Evolutionary conservation across 148 eudicot genomes (phyloP).

Genomic region (Persicaria tinctoria): DNA sequence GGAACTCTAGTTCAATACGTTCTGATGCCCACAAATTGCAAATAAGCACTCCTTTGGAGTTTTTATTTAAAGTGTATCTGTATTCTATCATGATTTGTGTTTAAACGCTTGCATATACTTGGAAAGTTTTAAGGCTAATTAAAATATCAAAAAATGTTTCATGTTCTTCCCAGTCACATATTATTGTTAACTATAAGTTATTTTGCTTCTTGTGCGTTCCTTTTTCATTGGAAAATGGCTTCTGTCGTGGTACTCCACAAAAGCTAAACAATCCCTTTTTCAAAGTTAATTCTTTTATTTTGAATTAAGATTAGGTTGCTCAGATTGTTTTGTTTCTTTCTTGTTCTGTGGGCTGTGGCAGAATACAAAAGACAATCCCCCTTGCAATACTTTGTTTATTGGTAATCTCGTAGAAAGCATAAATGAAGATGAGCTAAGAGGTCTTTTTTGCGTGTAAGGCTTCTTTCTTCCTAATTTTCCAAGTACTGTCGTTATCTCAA

Average conservation of each 20-base stretch:
- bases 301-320: background rate
- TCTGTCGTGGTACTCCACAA: background rate
- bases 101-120: background rate
- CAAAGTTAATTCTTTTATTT: background rate
- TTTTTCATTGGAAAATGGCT: background rate
- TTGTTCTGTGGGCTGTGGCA: constrained; percentile 25
- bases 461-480: constrained; percentile 11
- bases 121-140: background rate
- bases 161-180: background rate
- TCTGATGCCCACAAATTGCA: background rate
- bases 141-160: background rate
- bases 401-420: constrained; percentile 93
- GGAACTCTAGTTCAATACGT: background rate
- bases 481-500: background rate
- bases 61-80: background rate
- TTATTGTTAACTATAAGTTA: background rate
- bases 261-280: background rate
- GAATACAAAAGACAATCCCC: constrained; percentile 97
- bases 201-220: background rate
- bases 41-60: background rate
- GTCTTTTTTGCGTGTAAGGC: constrained; percentile 70
- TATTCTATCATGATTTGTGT: background rate
- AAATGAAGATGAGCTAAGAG: constrained; percentile 89
- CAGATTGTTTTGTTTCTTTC: background rate
- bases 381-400: constrained; percentile 92